Evolutionary conservation across 345 rosid species (phyloP).

Genomic region (Arabidopsis suecica): DNA sequence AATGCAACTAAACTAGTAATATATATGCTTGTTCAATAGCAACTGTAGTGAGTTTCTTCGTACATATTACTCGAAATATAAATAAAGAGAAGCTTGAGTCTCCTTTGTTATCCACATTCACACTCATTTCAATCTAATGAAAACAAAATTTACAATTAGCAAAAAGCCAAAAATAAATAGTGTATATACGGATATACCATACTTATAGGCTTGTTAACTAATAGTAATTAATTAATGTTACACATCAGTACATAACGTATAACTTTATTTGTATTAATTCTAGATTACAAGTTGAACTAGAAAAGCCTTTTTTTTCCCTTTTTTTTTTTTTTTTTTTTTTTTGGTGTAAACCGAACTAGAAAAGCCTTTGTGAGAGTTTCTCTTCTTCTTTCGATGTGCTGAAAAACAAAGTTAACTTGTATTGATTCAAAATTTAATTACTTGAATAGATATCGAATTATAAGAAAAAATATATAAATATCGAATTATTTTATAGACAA

Average conservation of each 20-base stretch:
- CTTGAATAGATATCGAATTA: background rate
- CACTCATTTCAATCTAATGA: background rate
- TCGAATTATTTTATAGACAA: background rate
- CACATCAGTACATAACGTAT: background rate
- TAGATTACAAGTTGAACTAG: background rate
- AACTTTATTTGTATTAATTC: background rate
- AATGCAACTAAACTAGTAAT: background rate
- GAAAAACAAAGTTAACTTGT: background rate
- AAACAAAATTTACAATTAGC: background rate
- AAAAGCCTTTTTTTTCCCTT: background rate
- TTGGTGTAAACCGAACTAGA: no score
- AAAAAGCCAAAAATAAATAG: background rate
- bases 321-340: no score
- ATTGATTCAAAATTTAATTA: background rate
- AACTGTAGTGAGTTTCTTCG: conserved; percentile 1
- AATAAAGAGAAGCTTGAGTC: background rate
- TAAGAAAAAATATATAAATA: background rate
- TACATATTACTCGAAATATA: background rate
- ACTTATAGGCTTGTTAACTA: background rate
- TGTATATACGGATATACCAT: background rate
- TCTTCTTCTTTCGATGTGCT: background rate
- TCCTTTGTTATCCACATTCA: background rate
- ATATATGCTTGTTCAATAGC: conserved; percentile 11
- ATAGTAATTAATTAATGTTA: no score
- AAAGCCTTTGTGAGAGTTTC: background rate